Evolutionary conservation across 129 eudicot species (phyloP).

Genomic region (Ambrosia trifida): DNA sequence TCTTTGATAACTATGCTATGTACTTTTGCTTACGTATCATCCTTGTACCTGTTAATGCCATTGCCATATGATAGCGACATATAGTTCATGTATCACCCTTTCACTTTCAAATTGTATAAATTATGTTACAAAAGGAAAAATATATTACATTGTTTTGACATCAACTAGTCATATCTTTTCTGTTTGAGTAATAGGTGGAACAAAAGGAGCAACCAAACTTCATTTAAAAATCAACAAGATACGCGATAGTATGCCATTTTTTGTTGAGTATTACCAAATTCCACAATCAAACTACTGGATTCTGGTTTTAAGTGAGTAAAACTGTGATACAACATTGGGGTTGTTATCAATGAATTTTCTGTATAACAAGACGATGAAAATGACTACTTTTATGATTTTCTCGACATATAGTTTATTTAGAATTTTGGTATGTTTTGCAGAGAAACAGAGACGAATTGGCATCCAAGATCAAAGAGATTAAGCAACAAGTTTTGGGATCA

Average conservation of each 20-base stretch:
- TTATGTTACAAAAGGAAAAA: background rate
- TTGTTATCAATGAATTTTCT: background rate
- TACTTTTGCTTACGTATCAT: too few relatives aligned
- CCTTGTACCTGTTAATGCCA: too few relatives aligned
- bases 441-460: conserved; percentile 72
- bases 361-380: background rate
- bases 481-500: conserved; percentile 70
- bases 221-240: background rate
- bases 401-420: background rate
- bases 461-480: conserved; percentile 66
- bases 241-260: background rate
- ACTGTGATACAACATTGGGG: background rate
- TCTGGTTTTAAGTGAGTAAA: background rate
- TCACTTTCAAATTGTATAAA: background rate
- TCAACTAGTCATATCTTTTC: background rate
- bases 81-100: background rate
- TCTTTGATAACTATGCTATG: too few relatives aligned
- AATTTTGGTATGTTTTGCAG: conserved; percentile 40
- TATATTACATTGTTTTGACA: background rate
- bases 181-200: background rate
- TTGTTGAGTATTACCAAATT: background rate
- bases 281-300: background rate
- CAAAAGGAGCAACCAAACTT: background rate
- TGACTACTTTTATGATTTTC: background rate
- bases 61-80: too few relatives aligned